These are phyloP conservation scores for Didymella sp. DNA, from an alignment of 2,329 filamentous ascomycete genomes.

Conservation along the genomic window DNA sequence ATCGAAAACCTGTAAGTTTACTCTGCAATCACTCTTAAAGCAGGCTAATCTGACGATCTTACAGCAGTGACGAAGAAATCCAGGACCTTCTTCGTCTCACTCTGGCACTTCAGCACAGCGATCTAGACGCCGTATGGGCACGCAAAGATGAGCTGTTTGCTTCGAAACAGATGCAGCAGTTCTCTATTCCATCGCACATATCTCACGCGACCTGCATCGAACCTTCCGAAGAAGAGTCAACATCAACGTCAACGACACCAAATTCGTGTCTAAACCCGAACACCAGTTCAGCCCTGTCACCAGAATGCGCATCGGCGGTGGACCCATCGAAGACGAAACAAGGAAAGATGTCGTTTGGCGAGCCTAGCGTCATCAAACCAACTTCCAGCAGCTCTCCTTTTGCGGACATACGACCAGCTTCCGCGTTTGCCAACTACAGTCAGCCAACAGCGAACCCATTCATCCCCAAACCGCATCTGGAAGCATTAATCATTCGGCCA, in stretches of 20 bases:
- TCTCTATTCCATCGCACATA: background rate
- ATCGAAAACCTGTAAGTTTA: slow-evolving; percentile 1
- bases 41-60: background rate
- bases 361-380: slow-evolving; percentile 9
- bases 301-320: background rate
- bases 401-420: too few species aligned
- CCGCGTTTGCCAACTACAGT: background rate
- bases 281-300: background rate
- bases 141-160: background rate
- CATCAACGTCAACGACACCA: background rate
- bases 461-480: background rate
- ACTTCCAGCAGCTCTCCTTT: background rate
- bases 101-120: background rate
- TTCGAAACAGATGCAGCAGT: background rate
- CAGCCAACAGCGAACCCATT: background rate
- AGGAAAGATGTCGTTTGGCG: background rate
- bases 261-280: too few species aligned
- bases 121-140: background rate
- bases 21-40: too few species aligned
- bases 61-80: background rate
- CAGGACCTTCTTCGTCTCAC: background rate
- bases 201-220: background rate
- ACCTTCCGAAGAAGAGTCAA: too few species aligned
- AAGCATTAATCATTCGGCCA: slow-evolving; percentile 7
- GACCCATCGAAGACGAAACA: background rate